Evolutionary conservation across 2,329 filamentous ascomycete species (phyloP), one percentile per base, ranked within the genome.

Genomic region (Coniochaeta sp.): DNA sequence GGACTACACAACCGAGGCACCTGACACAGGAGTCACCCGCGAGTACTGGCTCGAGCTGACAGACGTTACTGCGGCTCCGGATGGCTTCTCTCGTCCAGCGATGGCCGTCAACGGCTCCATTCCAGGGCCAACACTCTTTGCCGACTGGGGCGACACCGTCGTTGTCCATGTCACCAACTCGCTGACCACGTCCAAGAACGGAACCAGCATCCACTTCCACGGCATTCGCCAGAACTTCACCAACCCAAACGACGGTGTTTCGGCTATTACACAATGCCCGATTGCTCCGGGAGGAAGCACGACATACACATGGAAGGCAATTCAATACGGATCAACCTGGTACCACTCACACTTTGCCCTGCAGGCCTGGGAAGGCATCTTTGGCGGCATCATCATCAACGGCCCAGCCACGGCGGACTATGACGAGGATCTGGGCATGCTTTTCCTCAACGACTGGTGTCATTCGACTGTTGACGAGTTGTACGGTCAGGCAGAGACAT

Each of bases 131-230:
- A 76, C 80, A 16, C 84, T 92, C 59, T 79, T 81, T 62, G 86
- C 82, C 19, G 80, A 86, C 69, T 87, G 83, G 83, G 84, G 84
- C 42, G 84, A 87, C 66, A 81, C 73, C 28, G 79, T 86, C 54
- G 65, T 70, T 4, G 81, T 93, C 59, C 80, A 84, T 72, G 95
- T 95, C 72, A 82, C 86, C 57, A 83, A 92, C 14, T 82, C 65
- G 62, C 71, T 69, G 1, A 36, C 34, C 3, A 19, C 16, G 5
- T 74, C 54, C 63, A 77, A 67, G 67, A 86, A 71, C 74, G 81
- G 81, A 12, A 74, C 77, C 0, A 66, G 76, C 2, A 70, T 84
- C 3, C 81, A 84, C 67, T 83, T 79, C 79, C 81, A 84, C 61
- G 81, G 81, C 0, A 77, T 84, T 59, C 72, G 79, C 1, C 80